Conservation (phyloP, 2,329 filamentous ascomycete genomes). For the Scytalidium lignicola region DNA sequence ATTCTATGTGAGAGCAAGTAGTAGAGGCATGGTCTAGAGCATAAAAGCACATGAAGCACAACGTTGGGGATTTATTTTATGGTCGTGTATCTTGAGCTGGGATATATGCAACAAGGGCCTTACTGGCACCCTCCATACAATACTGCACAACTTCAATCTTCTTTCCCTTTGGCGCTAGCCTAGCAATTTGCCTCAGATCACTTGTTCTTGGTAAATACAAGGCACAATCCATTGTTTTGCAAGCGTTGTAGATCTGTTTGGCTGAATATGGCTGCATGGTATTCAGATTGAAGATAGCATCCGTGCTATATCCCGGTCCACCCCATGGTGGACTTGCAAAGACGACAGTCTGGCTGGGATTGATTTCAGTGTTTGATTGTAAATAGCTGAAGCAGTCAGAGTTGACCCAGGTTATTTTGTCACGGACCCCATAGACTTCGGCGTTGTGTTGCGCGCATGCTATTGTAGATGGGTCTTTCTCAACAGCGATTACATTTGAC, state of each 20-base stretch:
- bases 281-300: conserved; percentile 73
- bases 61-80: neutral
- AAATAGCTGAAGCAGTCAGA: conserved; percentile 69
- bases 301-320: conserved; percentile 58
- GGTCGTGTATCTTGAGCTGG: conserved; percentile 29
- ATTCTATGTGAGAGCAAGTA: neutral
- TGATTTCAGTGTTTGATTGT: conserved; percentile 11
- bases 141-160: conserved; percentile 81
- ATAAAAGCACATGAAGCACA: neutral
- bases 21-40: neutral
- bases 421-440: conserved; percentile 70
- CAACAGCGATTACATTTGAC: conserved; percentile 81
- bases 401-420: conserved; percentile 78
- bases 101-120: conserved; percentile 65
- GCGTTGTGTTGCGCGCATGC: conserved; percentile 93
- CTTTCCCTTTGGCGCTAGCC: conserved; percentile 38
- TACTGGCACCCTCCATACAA: conserved; percentile 85
- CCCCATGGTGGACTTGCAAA: conserved; percentile 73
- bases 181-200: conserved; percentile 73
- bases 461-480: conserved; percentile 74
- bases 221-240: conserved; percentile 55
- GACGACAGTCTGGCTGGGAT: conserved; percentile 39
- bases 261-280: conserved; percentile 87
- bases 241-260: conserved; percentile 55
- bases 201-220: conserved; percentile 85